Evolutionary conservation across 345 rosid genomes (phyloP).

Genomic region (Corymbia maculata): DNA sequence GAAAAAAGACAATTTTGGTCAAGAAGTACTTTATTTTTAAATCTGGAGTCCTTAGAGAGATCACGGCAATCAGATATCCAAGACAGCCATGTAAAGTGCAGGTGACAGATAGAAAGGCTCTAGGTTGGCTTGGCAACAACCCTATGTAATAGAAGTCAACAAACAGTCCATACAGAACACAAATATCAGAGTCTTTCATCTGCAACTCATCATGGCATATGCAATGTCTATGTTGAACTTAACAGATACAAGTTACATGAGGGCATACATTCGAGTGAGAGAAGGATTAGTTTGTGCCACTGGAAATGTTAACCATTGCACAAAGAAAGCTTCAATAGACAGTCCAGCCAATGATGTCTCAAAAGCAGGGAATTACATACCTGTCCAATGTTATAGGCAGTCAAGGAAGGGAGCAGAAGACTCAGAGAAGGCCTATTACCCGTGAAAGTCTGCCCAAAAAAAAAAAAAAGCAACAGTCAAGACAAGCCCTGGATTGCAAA

Average conservation of each 20-base stretch:
- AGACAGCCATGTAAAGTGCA: background rate
- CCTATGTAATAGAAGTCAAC: background rate
- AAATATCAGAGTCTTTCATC: background rate
- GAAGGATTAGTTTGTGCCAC: background rate
- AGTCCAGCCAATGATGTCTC: background rate
- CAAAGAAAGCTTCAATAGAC: background rate
- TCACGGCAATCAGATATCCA: background rate
- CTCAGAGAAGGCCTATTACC: slow-evolving; percentile 95
- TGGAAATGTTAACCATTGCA: background rate
- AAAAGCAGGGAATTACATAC: slow-evolving; percentile 18
- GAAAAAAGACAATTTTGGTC: background rate
- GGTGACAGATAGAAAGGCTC: background rate
- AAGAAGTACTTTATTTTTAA: background rate
- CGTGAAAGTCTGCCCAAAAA: slow-evolving; percentile 51
- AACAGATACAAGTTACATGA: background rate
- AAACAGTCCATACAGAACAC: background rate
- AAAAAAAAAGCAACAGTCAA: background rate
- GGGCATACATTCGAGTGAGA: background rate
- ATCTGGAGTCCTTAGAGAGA: background rate
- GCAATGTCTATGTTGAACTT: background rate
- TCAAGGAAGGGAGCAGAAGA: slow-evolving; percentile 75
- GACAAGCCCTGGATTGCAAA: background rate
- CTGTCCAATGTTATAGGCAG: slow-evolving; percentile 80
- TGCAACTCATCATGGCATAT: background rate
- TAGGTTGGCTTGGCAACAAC: background rate